Conservation (phyloP, 2,329 filamentous ascomycete genomes). For the Aurifilum marmelostoma region DNA sequence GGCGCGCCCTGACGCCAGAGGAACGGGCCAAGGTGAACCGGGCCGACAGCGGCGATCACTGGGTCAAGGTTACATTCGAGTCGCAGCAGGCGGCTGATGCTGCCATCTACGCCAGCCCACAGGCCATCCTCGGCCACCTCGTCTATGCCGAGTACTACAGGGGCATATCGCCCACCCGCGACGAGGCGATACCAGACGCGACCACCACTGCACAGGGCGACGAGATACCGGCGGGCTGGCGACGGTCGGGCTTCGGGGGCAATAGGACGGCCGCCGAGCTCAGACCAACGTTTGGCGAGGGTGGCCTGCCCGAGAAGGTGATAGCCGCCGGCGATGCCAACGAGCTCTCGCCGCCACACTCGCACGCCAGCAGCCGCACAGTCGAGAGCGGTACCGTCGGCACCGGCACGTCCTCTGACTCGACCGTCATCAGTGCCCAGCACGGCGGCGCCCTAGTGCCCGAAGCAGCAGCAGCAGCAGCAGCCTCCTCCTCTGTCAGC, state of each 20-base stretch:
- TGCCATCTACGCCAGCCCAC: conserved; percentile 71
- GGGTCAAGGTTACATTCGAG: conserved; percentile 88
- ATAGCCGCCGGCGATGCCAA: conserved; percentile 35
- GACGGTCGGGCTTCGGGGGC: conserved; percentile 28
- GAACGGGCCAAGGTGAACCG: conserved; percentile 80
- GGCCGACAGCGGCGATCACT: conserved; percentile 83
- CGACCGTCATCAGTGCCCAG: conserved; percentile 41
- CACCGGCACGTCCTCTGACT: conserved; percentile 49
- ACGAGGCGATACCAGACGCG: conserved; percentile 63
- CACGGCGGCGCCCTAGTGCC: conserved; percentile 14
- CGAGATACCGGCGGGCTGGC: conserved; percentile 34
- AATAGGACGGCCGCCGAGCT: conserved; percentile 33
- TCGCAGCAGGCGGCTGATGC: conserved; percentile 71
- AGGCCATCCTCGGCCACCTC: conserved; percentile 70
- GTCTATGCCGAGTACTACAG: conserved; percentile 73
- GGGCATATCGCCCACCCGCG: conserved; percentile 64
- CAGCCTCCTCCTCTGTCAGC: background rate
- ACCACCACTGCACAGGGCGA: conserved; percentile 40
- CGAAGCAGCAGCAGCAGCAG: conserved; percentile 6
- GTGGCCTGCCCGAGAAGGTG: conserved; percentile 37
- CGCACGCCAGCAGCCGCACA: conserved; percentile 57
- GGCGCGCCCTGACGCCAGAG: conserved; percentile 66
- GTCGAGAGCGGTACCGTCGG: conserved; percentile 60
- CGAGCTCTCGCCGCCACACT: conserved; percentile 47
- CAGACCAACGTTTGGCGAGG: conserved; percentile 41